Evolutionary conservation across 2,329 filamentous ascomycete genomes (phyloP), one percentile per base, ranked within the genome.

Genomic region (Emericellopsis cladophorae): DNA sequence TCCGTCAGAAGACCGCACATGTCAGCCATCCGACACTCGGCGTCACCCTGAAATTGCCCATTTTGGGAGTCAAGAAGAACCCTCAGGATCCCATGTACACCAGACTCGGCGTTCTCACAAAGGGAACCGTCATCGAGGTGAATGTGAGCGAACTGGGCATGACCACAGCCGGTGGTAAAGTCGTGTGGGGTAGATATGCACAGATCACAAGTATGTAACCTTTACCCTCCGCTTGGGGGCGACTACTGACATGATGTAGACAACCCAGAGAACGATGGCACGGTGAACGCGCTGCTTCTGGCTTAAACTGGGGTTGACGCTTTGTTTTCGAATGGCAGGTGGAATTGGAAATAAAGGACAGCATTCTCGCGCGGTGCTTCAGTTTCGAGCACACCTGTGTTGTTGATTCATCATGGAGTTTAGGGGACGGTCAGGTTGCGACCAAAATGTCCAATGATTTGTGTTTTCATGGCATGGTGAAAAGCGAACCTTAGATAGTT

Each of bases 61-160:
- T 37, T 7, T 16, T 87, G 41, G 71, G 72, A 36, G 71, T 75
- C 51, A 74, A 75, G 66, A 76, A 75, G 65, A 70, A 70, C 63
- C 86, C 86, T 2, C 84, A 88, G 64, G 88, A 87, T 57, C 85
- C 86, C 1, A 72, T 94, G 56, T 95, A 95, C 64, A 95, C 90
- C 1, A 88, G 95, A 56, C 68, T 96, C 5, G 90, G 90, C 45
- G 33, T 41, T 18, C 34, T 41, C 16, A 41, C 40, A 18, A 41
- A 41, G 40, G 40, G 40, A 48, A 90, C 66, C 1, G 59, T 70
- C 39, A 78, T 90, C 54, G 90, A 96, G 64, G 88, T 96, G 53
- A 95, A 98, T 57, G 88, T 95, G 24, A 84, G 76, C 42, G 92
- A 98, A 59, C 64, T 96, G 47, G 92, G 92, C 47, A 68, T 96